Evolutionary conservation across 805 yeast species (phyloP).

Genomic region (Metschnikowia gruessii): DNA sequence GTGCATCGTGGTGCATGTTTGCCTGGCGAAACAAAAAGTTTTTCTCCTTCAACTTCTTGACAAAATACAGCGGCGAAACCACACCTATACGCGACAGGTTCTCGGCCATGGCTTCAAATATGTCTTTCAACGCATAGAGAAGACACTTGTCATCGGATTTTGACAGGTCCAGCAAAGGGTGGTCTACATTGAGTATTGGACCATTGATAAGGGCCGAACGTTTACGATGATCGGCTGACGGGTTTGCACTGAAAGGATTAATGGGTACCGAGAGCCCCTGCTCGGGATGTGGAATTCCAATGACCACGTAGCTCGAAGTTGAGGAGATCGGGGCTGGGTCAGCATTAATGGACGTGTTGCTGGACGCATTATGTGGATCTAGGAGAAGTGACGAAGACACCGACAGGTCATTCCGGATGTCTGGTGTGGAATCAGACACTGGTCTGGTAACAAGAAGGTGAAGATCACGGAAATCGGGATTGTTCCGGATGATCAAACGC

Average conservation of each 20-base stretch:
- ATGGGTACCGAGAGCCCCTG: conserved; percentile 31
- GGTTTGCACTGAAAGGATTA: conserved; percentile 39
- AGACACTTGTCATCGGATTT: conserved; percentile 31
- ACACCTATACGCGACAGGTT: conserved; percentile 70
- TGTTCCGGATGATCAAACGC: conserved; percentile 28
- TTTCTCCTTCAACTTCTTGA: conserved; percentile 73
- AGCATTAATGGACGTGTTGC: conserved; percentile 8
- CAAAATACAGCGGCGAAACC: conserved; percentile 73
- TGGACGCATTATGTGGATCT: conserved; percentile 15
- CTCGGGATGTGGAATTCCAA: conserved; percentile 44
- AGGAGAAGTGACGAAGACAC: conserved; percentile 36
- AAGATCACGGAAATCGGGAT: conserved; percentile 31
- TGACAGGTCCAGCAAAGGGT: conserved; percentile 46
- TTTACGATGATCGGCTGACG: conserved; percentile 68
- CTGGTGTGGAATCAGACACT: conserved; percentile 16
- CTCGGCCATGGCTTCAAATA: conserved; percentile 81
- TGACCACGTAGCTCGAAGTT: conserved; percentile 33
- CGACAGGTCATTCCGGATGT: conserved; percentile 27
- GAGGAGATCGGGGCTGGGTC: conserved; percentile 26
- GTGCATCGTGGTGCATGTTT: conserved; percentile 96
- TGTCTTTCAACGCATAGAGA: conserved; percentile 70
- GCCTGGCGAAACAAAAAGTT: conserved; percentile 83
- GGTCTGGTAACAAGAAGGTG: conserved; percentile 40
- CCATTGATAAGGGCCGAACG: conserved; percentile 75
- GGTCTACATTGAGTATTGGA: conserved; percentile 81